Percentiles rank a stretch among this genome's conserved stretches.
Evolutionary conservation across 805 yeast species (phyloP).

Genomic region (Myxozyma sirexii): DNA sequence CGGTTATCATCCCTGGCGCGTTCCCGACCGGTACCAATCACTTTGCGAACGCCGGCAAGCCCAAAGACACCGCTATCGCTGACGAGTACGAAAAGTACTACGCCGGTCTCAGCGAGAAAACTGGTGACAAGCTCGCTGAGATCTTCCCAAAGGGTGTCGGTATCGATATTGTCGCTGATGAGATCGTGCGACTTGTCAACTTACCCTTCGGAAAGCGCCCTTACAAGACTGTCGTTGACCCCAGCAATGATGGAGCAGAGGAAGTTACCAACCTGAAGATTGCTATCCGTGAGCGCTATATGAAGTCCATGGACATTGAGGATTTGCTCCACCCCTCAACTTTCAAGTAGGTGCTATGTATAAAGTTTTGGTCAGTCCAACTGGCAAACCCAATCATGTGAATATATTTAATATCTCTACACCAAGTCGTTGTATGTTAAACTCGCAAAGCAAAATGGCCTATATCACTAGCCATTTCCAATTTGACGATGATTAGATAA

Average conservation of each 20-base stretch:
- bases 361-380: not conserved
- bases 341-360: not conserved
- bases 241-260: slow-evolving; percentile 15
- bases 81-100: slow-evolving; percentile 13
- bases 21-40: slow-evolving; percentile 12
- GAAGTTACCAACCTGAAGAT: slow-evolving; percentile 9
- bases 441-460: no score
- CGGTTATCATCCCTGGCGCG: slow-evolving; percentile 11
- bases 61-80: slow-evolving; percentile 4
- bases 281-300: slow-evolving; percentile 2
- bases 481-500: no score
- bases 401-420: no score
- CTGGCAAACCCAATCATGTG: not conserved
- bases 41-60: slow-evolving; percentile 11
- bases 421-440: no score
- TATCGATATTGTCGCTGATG: slow-evolving; percentile 10
- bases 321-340: slow-evolving; percentile 10
- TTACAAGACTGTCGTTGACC: slow-evolving; percentile 11
- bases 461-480: no score
- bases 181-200: slow-evolving; percentile 5
- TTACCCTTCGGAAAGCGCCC: slow-evolving; percentile 9
- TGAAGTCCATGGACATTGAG: slow-evolving; percentile 12
- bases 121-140: slow-evolving; percentile 5
- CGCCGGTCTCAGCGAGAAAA: slow-evolving; percentile 5
- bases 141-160: slow-evolving; percentile 8